Conservation (phyloP, 345 rosid species). For the Brassica rapa region DNA sequence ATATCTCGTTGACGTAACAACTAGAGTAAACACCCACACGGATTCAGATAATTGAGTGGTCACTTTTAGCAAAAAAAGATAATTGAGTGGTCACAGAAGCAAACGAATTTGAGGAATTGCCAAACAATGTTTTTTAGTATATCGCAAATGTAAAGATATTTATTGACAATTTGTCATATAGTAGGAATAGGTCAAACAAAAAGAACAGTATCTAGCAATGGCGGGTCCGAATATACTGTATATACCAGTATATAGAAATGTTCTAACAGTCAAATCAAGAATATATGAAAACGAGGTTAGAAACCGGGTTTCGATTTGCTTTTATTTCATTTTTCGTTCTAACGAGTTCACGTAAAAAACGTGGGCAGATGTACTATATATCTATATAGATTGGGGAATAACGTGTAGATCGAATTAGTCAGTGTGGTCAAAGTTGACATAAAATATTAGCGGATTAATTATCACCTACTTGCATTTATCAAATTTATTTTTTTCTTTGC, state of each 20-base stretch:
- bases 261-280: background rate
- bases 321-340: too few species aligned
- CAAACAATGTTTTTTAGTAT: too few species aligned
- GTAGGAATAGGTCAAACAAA: too few species aligned
- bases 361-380: conserved; percentile 25
- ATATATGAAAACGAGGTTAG: background rate
- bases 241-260: background rate
- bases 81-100: too few species aligned
- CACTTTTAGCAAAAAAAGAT: too few species aligned
- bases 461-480: conserved; percentile 23
- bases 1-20: too few species aligned
- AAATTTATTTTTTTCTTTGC: background rate
- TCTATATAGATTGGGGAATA: background rate
- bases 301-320: background rate
- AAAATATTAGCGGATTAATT: background rate
- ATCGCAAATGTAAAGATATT: too few species aligned
- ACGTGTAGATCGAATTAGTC: background rate
- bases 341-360: conserved; percentile 26
- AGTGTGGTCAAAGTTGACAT: conserved; percentile 17
- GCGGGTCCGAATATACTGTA: background rate
- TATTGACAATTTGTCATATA: too few species aligned
- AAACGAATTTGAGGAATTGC: too few species aligned
- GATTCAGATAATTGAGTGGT: too few species aligned
- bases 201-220: too few species aligned
- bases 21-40: too few species aligned